Percentiles rank a stretch among this genome's conserved stretches.
Evolutionary conservation across 345 rosid genomes (phyloP).

Genomic region (Gossypium anomalum): DNA sequence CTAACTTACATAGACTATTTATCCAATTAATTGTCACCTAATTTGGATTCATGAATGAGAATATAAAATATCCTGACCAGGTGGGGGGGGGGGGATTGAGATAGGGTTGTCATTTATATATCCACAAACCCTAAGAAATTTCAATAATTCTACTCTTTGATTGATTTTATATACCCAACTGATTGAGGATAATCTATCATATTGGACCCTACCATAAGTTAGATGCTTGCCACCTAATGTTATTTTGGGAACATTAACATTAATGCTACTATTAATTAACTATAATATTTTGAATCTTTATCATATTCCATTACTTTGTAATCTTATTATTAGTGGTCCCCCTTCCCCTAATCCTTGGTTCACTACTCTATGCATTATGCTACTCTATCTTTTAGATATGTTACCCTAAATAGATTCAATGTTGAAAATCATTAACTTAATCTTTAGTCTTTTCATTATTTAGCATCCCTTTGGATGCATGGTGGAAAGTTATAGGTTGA

Average conservation of each 20-base stretch:
- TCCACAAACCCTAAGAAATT: background rate
- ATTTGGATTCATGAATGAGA: background rate
- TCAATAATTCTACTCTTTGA: slow-evolving; percentile 11
- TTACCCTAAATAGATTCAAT: background rate
- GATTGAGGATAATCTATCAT: background rate
- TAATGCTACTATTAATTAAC: background rate
- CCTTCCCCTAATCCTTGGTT: background rate
- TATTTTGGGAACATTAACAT: background rate
- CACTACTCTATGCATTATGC: no score
- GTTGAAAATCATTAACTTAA: background rate
- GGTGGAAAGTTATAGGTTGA: background rate
- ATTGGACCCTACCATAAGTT: slow-evolving; percentile 15
- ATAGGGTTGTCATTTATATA: background rate
- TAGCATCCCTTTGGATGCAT: background rate
- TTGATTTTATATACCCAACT: background rate
- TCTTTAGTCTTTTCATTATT: no score
- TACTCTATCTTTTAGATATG: background rate
- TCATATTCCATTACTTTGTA: background rate
- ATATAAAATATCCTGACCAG: background rate
- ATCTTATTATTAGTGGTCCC: background rate
- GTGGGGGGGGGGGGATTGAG: background rate
- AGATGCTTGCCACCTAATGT: background rate
- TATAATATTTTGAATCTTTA: background rate
- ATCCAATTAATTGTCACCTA: background rate
- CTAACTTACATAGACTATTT: background rate